Conservation (phyloP, 2,329 filamentous ascomycete genomes). For the Monosporascus sp. region DNA sequence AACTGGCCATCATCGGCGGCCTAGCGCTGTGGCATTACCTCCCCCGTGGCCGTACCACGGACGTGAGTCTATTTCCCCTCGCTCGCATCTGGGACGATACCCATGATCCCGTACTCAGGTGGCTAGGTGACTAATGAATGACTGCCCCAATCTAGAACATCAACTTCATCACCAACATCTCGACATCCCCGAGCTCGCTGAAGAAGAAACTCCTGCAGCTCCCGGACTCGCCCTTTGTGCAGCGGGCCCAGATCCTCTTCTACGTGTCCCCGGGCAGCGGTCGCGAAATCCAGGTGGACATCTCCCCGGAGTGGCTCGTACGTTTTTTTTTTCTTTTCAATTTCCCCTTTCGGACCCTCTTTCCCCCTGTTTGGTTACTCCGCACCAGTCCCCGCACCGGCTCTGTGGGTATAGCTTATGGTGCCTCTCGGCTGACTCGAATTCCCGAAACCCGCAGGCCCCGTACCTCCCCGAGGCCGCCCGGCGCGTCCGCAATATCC, state of each 20-base stretch:
- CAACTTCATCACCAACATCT: constrained; percentile 20
- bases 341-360: not conserved
- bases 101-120: too few species aligned
- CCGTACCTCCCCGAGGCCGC: constrained; percentile 18
- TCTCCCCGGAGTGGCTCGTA: constrained; percentile 20
- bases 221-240: constrained; percentile 17
- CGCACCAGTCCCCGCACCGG: not conserved
- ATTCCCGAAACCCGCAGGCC: constrained; percentile 2
- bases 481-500: constrained; percentile 11
- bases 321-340: constrained; percentile 2
- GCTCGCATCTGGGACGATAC: too few species aligned
- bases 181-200: constrained; percentile 13
- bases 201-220: constrained; percentile 15
- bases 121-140: not conserved
- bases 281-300: constrained; percentile 16
- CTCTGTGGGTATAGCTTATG: too few species aligned
- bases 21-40: constrained; percentile 22
- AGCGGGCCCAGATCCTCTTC: constrained; percentile 12
- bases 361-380: not conserved
- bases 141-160: constrained; percentile 14
- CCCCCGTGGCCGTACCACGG: constrained; percentile 12
- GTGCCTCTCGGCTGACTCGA: too few species aligned
- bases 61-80: constrained; percentile 12
- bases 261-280: constrained; percentile 12
- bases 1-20: constrained; percentile 19